Base-by-base conservation (phyloP, 2,329 filamentous ascomycete species). In the Talaromyces marneffei region DNA sequence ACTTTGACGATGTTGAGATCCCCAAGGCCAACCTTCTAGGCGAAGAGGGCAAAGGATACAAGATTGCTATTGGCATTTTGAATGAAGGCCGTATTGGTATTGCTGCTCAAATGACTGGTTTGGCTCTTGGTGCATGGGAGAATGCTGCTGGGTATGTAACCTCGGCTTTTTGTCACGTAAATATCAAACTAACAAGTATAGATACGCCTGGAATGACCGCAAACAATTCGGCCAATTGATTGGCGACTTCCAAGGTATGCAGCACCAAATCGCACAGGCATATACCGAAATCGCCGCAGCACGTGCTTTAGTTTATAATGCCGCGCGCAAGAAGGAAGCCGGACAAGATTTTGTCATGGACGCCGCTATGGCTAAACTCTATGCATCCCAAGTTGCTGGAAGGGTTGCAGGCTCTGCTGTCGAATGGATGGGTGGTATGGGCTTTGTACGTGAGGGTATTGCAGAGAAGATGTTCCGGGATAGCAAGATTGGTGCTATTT, bases 381-480 rank as follows among this genome's bases (percentile, higher is more conserved):
- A 90, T 74, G 87, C 94, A 2, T 94, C 90, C 4, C 94, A 99
- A 78, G 91, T 99, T 33, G 94, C 94, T 0, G 90, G 90, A 20
- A 87, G 86, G 59, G 93, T 99, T 20, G 89, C 88, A 60, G 87
- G 92, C 6, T 83, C 89, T 54, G 94, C 93, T 0, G 86, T 99
- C 29, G 94, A 99, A 79, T 99, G 94, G 94, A 97, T 97, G 93
- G 94, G 94, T 53, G 94, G 94, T 46, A 97, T 99, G 94, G 94
- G 94, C 50, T 99, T 99, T 70, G 94, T 99, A 16, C 83, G 94
- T 48, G 94, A 99, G 76, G 94, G 94, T 0, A 86, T 96, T 62
- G 94, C 94, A 0, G 94, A 99, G 85, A 99, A 99, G 85, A 97
- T 88, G 80, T 99, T 89, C 83, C 84, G 94, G 52, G 94, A 99